phyloP scores from a whole-genome alignment of 371 early-diverging fungal species.

The Mortierella sp. region DNA sequence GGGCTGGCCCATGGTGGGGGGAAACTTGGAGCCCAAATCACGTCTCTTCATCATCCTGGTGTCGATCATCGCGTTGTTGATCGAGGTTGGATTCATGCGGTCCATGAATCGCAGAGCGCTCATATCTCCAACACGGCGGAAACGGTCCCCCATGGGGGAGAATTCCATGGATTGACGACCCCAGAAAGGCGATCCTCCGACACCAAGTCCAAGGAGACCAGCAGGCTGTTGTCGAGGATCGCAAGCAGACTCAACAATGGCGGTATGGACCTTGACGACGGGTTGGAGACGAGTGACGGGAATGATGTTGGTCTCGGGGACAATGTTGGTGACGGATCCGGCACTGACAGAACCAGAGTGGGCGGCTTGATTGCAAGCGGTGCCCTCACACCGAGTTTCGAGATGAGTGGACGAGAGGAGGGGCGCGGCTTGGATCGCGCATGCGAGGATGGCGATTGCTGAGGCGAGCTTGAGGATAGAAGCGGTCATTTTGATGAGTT shows the following conservation, averaged over 20 bases:
- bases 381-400: slow-evolving; percentile 14
- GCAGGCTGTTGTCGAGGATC: not conserved
- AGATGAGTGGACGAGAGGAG: slow-evolving; percentile 6
- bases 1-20: not conserved
- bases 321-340: slow-evolving; percentile 35
- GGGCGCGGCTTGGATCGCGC: slow-evolving; percentile 25
- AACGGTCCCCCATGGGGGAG: not conserved
- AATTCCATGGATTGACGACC: not conserved
- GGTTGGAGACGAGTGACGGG: slow-evolving; percentile 57
- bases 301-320: slow-evolving; percentile 36
- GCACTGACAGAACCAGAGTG: slow-evolving; percentile 24
- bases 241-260: slow-evolving; percentile 35
- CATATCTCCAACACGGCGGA: not conserved
- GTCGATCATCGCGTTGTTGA: not conserved
- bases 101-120: not conserved
- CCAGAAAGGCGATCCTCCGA: not conserved
- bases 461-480: slow-evolving; percentile 32
- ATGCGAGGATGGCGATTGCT: slow-evolving; percentile 19
- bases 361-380: slow-evolving; percentile 24
- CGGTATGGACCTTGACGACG: slow-evolving; percentile 34
- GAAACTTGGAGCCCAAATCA: not conserved
- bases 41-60: slow-evolving; percentile 13
- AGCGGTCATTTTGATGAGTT: slow-evolving; percentile 18
- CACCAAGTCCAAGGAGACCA: not conserved
- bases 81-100: not conserved